phyloP scores from a whole-genome alignment of 208 protist genomes.

The Leishmania martiniquensis region DNA sequence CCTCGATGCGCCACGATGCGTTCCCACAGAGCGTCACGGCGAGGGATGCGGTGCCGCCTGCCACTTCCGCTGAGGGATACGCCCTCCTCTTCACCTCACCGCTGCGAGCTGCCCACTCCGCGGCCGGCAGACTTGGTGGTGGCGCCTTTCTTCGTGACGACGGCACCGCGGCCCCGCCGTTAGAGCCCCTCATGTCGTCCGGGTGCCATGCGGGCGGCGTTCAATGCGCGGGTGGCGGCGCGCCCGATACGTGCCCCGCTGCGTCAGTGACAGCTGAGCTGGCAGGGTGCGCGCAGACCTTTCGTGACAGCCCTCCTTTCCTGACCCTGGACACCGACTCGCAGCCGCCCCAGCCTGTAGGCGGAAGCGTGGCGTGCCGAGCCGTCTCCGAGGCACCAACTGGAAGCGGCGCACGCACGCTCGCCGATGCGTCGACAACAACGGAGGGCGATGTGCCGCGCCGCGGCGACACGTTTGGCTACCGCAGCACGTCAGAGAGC shows the following conservation, averaged over 20 bases:
- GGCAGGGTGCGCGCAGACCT: background rate
- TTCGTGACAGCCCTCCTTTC: background rate
- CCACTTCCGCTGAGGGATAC: background rate
- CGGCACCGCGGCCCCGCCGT: conserved; percentile 12
- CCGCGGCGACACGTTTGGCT: too few species aligned
- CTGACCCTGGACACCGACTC: background rate
- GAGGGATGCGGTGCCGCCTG: background rate
- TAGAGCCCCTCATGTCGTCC: conserved; percentile 14
- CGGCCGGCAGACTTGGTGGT: background rate
- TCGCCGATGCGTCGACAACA: background rate
- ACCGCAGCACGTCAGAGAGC: background rate
- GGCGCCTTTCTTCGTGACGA: background rate
- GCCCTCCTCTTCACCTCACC: background rate
- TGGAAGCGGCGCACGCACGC: background rate
- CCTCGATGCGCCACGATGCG: background rate
- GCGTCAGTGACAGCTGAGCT: background rate
- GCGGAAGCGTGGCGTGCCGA: background rate
- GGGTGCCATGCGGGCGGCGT: conserved; percentile 16
- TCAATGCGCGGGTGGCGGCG: conserved; percentile 7
- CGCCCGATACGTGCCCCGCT: background rate
- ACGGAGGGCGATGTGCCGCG: background rate
- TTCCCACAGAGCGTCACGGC: background rate
- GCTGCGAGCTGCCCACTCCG: background rate
- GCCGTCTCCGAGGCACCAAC: background rate
- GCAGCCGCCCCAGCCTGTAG: background rate